Base-by-base conservation (phyloP, 768 basidiomycete species). In the Lactifluus subvellereus region DNA sequence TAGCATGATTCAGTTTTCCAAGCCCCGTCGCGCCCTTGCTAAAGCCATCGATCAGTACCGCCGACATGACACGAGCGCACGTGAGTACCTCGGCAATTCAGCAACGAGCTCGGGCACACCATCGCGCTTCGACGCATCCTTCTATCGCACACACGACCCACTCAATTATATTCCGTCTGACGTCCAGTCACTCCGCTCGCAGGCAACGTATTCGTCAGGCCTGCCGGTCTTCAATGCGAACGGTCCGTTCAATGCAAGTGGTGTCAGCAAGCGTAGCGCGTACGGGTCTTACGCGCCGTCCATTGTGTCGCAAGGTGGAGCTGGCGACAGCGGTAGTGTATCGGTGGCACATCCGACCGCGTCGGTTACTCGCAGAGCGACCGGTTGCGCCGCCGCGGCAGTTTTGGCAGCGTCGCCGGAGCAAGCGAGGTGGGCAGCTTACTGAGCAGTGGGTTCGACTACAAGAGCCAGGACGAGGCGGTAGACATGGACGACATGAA, bases 1-100 rank as follows among this genome's bases (percentile, higher is more conserved):
- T 6, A 96, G 94, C 76, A 96, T 99, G 95, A 99, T 99, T 64
- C 97, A 98, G 73, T 98, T 99, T 80, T 94, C 92, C 82, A 95
- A 97, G 76, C 97, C 97, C 37, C 85, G 94, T 61, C 88, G 94
- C 58, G 84, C 93, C 5, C 82, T 95, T 43, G 83, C 81, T 67
- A 94, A 94, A 74, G 88, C 91, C 16, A 89, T 94, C 85, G 92
- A 96, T 67, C 91, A 89, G 61, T 95, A 91, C 83, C 88, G 91
- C 61, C 85, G 95, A 55, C 92, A 96, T 71, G 95, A 98, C 73
- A 90, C 91, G 22, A 90, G 82, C 69, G 95, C 95, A 0, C 84
- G 87, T 58, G 97, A 99, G 68, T 93, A 82, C 69, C 74, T 86
- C 55, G 64, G 66, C 49, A 69, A 67, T 56, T 43, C 55, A 4